Evolutionary conservation across 108 stramenopile genomes (phyloP), one percentile per base, ranked within the genome.

Genomic region (Cyclostephanos invisitatus): DNA sequence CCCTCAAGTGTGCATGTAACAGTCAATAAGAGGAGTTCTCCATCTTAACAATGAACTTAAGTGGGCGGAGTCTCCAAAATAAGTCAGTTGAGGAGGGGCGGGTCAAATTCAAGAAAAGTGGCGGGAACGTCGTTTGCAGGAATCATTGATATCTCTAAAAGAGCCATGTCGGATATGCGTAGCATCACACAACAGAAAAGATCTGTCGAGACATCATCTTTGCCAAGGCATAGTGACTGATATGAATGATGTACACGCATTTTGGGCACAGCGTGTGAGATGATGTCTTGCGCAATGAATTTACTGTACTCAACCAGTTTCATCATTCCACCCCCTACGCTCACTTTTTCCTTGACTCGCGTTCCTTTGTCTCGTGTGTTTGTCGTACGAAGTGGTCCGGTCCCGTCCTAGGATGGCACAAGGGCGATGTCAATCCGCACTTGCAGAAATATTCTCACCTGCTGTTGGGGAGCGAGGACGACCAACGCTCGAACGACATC

Each of bases 251-350:
- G 57, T 77, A 22, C 76, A 65, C 22, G 47, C 51, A 47, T 77
- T 77, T 70, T 77, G 76, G 76, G 61, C 76, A 7, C 35, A 64
- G 61, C 48, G 53, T 36, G 74, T 75, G 59, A 67, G 64, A 59
- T 59, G 29, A 37, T 59, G 27, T 6, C 2, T 5, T 35, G 58
- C 58, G 29, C 29, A 20, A 54, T 37, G 35, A 35, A 11, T 7
- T 5, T 37, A 29, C 36, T 64, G 2, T 3, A 32, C 32, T 32
- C 32, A 4, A 32, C 32, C 32, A 4, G 32, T 32, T 32, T 32
- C 4, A 32, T 32, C 4, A 32, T 32, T n/a, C n/a, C n/a, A n/a
- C n/a, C n/a, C n/a, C n/a, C n/a, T n/a, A n/a, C n/a, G n/a, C 20
- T 36, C 20, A 73, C 24, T 15, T 53, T 64, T 55, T 56, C 21